phyloP scores from a whole-genome alignment of 345 rosid genomes.

The Pugionium dolabratum region DNA sequence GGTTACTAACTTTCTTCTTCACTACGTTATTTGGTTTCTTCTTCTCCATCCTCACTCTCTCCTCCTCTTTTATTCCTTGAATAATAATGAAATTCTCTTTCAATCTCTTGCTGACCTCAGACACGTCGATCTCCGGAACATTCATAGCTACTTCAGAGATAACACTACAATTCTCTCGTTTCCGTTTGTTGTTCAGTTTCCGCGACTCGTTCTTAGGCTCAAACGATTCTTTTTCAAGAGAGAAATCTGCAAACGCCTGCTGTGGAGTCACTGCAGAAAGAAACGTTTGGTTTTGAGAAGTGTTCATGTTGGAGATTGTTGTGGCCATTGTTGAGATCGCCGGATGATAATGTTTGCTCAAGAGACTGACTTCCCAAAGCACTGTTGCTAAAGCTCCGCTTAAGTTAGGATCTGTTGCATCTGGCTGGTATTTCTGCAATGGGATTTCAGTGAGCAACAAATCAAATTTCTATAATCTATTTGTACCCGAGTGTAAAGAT shows the following conservation, averaged over 20 bases:
- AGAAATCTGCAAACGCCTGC: conserved; percentile 67
- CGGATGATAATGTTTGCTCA: conserved; percentile 79
- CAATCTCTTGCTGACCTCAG: conserved; percentile 54
- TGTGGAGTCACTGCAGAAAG: conserved; percentile 59
- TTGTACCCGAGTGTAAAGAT: not conserved
- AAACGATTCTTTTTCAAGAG: conserved; percentile 62
- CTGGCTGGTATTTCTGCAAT: conserved; percentile 83
- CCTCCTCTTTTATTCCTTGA: conserved; percentile 55
- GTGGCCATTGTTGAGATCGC: conserved; percentile 60
- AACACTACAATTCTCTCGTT: conserved; percentile 40
- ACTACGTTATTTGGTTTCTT: conserved; percentile 43
- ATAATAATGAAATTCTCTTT: conserved; percentile 56
- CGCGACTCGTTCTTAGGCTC: conserved; percentile 37
- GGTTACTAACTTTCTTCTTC: conserved; percentile 44
- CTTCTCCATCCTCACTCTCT: conserved; percentile 57
- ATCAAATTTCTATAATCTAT: not conserved
- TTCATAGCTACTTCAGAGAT: conserved; percentile 17
- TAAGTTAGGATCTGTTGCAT: conserved; percentile 76
- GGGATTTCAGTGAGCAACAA: not conserved
- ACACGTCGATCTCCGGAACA: conserved; percentile 43
- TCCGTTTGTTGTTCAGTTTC: conserved; percentile 59
- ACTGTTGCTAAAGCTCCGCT: conserved; percentile 94
- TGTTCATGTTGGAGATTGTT: conserved; percentile 60
- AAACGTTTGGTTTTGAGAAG: conserved; percentile 60
- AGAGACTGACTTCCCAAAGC: conserved; percentile 88